A percentile compares a stretch with the other conserved stretches of the same genome.
phyloP scores from a whole-genome alignment of 768 basidiomycete genomes.

The Tricholoma hemisulphureum region DNA sequence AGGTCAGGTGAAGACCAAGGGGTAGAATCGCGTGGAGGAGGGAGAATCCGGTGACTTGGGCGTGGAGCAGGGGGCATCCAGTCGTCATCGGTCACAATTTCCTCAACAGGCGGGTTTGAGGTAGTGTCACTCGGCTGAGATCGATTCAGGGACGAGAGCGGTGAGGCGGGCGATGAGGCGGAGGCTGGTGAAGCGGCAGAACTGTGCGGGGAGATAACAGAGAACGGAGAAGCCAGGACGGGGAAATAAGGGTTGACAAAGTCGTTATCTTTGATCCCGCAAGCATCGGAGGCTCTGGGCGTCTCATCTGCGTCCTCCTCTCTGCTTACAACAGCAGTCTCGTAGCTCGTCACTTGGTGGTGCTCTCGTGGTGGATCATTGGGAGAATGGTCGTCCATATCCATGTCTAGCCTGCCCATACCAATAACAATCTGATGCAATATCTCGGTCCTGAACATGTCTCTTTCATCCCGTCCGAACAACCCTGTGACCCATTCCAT shows the following conservation, averaged over 20 bases:
- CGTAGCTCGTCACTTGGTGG: slow-evolving; percentile 7
- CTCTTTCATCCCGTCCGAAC: slow-evolving; percentile 55
- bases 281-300: slow-evolving; percentile 6
- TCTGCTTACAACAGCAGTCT: slow-evolving; percentile 13
- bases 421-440: slow-evolving; percentile 86
- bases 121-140: neutral
- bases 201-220: slow-evolving; percentile 18
- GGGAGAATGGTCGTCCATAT: slow-evolving; percentile 23
- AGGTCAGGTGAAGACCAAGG: neutral
- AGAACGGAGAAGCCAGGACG: slow-evolving; percentile 22
- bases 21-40: neutral
- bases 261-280: slow-evolving; percentile 15
- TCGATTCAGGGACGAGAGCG: slow-evolving; percentile 11
- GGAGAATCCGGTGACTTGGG: slow-evolving; percentile 3
- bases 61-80: slow-evolving; percentile 7
- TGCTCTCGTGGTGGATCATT: neutral
- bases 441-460: slow-evolving; percentile 76
- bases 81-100: neutral
- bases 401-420: slow-evolving; percentile 69
- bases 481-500: slow-evolving; percentile 36
- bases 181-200: slow-evolving; percentile 28
- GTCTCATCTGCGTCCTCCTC: slow-evolving; percentile 18
- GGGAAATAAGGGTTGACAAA: slow-evolving; percentile 57
- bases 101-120: slow-evolving; percentile 6
- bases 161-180: slow-evolving; percentile 13